Evolutionary conservation across 352 stramenopile species (phyloP).

Genomic region (Globisporangium cederbergense): DNA sequence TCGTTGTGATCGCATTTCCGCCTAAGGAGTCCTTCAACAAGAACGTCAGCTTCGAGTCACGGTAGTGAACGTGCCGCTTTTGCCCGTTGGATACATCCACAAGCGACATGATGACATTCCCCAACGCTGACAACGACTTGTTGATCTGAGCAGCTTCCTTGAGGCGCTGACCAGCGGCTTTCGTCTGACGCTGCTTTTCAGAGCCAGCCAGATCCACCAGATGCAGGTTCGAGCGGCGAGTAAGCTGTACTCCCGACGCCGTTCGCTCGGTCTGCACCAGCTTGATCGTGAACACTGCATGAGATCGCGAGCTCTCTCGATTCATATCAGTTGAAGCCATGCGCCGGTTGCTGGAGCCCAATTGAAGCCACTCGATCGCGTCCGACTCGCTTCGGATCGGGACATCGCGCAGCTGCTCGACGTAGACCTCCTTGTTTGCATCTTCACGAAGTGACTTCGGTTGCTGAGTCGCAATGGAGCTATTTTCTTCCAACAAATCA

Average conservation of each 20-base stretch:
- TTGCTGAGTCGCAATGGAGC: slow-evolving; percentile 36
- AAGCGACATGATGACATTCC: slow-evolving; percentile 89
- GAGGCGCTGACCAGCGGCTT: slow-evolving; percentile 69
- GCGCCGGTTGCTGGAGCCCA: slow-evolving; percentile 86
- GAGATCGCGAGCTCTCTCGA: slow-evolving; percentile 92
- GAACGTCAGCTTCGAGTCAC: slow-evolving; percentile 86
- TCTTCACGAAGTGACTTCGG: slow-evolving; percentile 78
- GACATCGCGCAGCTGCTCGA: slow-evolving; percentile 72
- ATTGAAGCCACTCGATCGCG: slow-evolving; percentile 68
- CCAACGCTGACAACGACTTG: slow-evolving; percentile 83
- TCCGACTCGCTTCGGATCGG: slow-evolving; percentile 58
- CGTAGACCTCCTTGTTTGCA: slow-evolving; percentile 71
- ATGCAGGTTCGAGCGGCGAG: slow-evolving; percentile 72
- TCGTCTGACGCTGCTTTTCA: slow-evolving; percentile 84
- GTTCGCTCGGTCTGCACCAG: slow-evolving; percentile 84
- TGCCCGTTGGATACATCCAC: slow-evolving; percentile 81
- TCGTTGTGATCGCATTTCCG: slow-evolving; percentile 85
- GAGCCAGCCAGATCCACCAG: slow-evolving; percentile 87
- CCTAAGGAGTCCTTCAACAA: slow-evolving; percentile 75
- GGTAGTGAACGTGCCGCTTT: slow-evolving; percentile 82
- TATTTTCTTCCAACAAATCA: slow-evolving; percentile 72
- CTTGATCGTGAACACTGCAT: slow-evolving; percentile 97
- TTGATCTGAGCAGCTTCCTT: slow-evolving; percentile 91
- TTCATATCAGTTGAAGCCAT: slow-evolving; percentile 98
- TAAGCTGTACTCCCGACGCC: slow-evolving; percentile 51